Evolutionary conservation across 1,284 basidiomycete species (phyloP).

Genomic region (Ustilago nuda): DNA sequence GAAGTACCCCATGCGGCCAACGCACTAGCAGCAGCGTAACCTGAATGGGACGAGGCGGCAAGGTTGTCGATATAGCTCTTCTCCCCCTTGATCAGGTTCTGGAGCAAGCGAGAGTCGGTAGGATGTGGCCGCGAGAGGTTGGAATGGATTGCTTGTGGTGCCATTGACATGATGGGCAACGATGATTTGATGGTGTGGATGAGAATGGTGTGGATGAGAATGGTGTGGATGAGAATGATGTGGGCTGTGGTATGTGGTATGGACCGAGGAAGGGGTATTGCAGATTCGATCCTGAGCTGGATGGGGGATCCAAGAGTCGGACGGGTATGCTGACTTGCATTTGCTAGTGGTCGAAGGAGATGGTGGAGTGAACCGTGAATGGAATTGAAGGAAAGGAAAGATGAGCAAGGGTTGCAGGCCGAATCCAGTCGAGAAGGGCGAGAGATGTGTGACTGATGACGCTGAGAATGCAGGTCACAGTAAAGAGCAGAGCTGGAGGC

Average conservation of each 20-base stretch:
- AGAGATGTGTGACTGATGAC: not conserved
- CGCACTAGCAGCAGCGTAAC: slow-evolving; percentile 66
- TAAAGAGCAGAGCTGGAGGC: not conserved
- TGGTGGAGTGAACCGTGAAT: slow-evolving; percentile 1
- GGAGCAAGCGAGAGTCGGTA: slow-evolving; percentile 69
- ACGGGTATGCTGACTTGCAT: not conserved
- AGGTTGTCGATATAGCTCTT: slow-evolving; percentile 67
- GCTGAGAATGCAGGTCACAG: not conserved
- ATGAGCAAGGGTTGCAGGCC: not conserved
- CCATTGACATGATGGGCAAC: slow-evolving; percentile 47
- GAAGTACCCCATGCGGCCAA: slow-evolving; percentile 70
- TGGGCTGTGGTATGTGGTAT: not conserved
- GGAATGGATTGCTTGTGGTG: slow-evolving; percentile 54
- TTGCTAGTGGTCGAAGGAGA: slow-evolving; percentile 6
- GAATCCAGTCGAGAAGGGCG: not conserved
- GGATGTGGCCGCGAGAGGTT: slow-evolving; percentile 63
- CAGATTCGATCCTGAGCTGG: slow-evolving; percentile 3
- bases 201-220: no score
- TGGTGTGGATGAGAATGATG: not conserved
- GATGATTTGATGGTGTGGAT: not conserved
- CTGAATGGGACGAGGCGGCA: slow-evolving; percentile 44
- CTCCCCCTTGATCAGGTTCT: slow-evolving; percentile 70
- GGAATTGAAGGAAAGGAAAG: not conserved
- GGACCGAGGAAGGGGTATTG: slow-evolving; percentile 5
- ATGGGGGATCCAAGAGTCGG: slow-evolving; percentile 1